phyloP scores from a whole-genome alignment of 257 asterid genomes.

The Penstemon davidsonii region DNA sequence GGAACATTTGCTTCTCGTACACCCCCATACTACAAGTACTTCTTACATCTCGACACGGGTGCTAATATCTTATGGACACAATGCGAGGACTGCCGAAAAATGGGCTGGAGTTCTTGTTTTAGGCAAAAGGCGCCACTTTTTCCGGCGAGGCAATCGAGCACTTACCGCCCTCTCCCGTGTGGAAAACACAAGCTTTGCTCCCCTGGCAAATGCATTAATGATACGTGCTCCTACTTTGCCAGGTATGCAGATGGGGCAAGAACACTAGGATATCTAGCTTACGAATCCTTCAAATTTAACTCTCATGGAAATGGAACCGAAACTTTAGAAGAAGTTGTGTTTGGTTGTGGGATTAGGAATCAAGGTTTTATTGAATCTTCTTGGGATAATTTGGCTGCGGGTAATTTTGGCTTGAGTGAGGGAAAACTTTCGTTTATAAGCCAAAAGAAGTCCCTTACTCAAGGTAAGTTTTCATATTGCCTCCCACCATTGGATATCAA shows the following conservation, averaged over 20 bases:
- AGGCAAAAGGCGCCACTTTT: constrained; percentile 17
- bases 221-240: constrained; percentile 17
- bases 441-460: constrained; percentile 4
- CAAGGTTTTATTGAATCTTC: constrained; percentile 8
- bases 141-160: constrained; percentile 10
- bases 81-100: constrained; percentile 26
- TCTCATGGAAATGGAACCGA: background rate
- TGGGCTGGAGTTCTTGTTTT: constrained; percentile 17
- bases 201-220: constrained; percentile 17
- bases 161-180: constrained; percentile 31
- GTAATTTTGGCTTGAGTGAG: constrained; percentile 20
- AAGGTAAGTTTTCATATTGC: constrained; percentile 26
- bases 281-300: background rate
- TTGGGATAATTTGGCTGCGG: constrained; percentile 4
- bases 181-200: constrained; percentile 18
- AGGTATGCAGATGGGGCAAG: constrained; percentile 21
- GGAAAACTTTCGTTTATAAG: constrained; percentile 1
- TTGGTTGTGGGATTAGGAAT: constrained; percentile 31
- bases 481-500: constrained; percentile 7
- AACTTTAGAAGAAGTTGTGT: constrained; percentile 4
- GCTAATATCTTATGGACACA: constrained; percentile 27
- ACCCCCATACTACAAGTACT: constrained; percentile 14
- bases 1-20: constrained; percentile 16
- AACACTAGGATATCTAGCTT: constrained; percentile 2
- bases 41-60: constrained; percentile 28